A percentile compares a stretch with the other conserved stretches of the same genome.
Evolutionary conservation across 306 rosid species (phyloP).

Genomic region (Acacia melanoxylon): DNA sequence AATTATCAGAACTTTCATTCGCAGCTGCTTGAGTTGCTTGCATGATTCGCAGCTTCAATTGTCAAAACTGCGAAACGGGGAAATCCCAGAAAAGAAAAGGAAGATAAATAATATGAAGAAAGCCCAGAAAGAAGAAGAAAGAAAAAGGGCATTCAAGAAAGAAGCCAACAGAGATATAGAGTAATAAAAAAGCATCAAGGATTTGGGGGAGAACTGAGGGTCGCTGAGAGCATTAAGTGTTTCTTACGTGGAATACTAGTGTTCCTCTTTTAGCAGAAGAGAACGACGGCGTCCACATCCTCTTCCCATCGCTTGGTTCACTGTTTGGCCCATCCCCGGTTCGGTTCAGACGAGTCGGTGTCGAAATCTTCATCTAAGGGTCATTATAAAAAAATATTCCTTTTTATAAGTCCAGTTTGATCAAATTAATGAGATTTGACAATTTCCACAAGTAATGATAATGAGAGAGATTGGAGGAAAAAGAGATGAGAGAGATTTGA

Average conservation of each 20-base stretch:
- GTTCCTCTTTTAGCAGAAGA: background rate
- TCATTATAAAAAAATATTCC: too few relatives aligned
- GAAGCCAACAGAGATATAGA: conserved; percentile 26
- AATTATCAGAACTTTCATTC: conserved; percentile 27
- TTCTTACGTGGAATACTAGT: background rate
- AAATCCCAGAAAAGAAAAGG: background rate
- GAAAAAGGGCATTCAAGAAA: background rate
- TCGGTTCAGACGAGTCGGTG: too few relatives aligned
- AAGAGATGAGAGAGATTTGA: too few relatives aligned
- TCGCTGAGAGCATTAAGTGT: background rate
- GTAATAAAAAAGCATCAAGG: background rate
- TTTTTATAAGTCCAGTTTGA: too few relatives aligned
- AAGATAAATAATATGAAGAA: background rate
- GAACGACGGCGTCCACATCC: too few relatives aligned
- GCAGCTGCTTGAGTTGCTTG: conserved; percentile 44
- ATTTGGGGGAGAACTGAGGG: background rate
- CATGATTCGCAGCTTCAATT: conserved; percentile 46
- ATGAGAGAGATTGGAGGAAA: too few relatives aligned
- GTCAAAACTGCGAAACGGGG: conserved; percentile 12
- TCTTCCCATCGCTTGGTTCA: too few relatives aligned
- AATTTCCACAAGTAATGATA: too few relatives aligned
- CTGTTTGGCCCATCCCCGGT: too few relatives aligned
- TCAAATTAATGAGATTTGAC: too few relatives aligned
- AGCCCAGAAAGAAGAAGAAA: background rate
- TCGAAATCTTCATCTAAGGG: too few relatives aligned